Percentiles rank a stretch among this genome's conserved stretches.
Evolutionary conservation across 192 early-diverging fungal genomes (phyloP).

Genomic region (Podila clonocystis): DNA sequence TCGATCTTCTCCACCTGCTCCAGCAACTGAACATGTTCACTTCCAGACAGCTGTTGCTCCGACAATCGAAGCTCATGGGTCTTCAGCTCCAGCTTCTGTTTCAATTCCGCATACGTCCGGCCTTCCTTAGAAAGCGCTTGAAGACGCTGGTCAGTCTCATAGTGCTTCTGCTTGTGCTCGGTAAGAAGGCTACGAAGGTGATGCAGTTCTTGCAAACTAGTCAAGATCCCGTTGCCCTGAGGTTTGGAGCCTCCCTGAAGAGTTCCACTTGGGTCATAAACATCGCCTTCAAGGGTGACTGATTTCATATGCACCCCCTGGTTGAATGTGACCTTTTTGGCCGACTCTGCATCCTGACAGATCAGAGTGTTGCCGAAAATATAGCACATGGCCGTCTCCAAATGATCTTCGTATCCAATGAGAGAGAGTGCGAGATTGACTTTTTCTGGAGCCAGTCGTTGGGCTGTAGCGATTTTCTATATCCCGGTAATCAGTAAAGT

Average conservation of each 20-base stretch:
- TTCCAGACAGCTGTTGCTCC: conserved; percentile 82
- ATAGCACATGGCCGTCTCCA: conserved; percentile 88
- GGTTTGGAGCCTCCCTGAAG: conserved; percentile 93
- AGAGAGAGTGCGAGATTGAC: conserved; percentile 90
- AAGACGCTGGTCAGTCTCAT: conserved; percentile 63
- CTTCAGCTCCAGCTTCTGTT: conserved; percentile 77
- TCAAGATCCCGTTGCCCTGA: conserved; percentile 74
- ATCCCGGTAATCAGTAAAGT: too few species aligned
- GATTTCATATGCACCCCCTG: conserved; percentile 82
- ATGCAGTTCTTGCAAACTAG: conserved; percentile 79
- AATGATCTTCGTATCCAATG: conserved; percentile 81
- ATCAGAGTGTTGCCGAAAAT: conserved; percentile 96
- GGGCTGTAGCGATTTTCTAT: conserved; percentile 74
- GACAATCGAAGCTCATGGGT: conserved; percentile 80
- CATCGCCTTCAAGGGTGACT: conserved; percentile 97
- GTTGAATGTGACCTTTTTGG: conserved; percentile 91
- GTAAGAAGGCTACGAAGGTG: conserved; percentile 64
- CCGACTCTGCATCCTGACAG: conserved; percentile 84
- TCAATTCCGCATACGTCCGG: conserved; percentile 65
- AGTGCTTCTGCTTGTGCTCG: conserved; percentile 59
- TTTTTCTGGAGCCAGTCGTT: conserved; percentile 86
- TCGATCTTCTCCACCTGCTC: conserved; percentile 67
- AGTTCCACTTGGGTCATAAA: conserved; percentile 95
- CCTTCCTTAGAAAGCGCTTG: conserved; percentile 63
- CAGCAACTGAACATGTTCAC: conserved; percentile 59